Evolutionary conservation across 805 yeast genomes (phyloP), one percentile per base, ranked within the genome.

Genomic region (Metschnikowia lochheadii): DNA sequence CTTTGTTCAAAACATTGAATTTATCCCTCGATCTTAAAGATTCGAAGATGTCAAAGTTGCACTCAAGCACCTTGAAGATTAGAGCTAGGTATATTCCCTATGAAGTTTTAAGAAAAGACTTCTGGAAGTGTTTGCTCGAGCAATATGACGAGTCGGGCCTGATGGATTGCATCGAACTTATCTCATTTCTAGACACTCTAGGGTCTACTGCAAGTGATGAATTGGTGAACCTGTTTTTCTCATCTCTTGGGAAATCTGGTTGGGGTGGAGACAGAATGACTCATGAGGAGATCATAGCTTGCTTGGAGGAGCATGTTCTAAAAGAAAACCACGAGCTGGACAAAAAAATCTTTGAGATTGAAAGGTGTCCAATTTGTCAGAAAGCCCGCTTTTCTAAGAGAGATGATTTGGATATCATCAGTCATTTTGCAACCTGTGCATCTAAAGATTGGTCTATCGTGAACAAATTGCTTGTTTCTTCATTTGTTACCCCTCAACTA

Each of bases 361-460:
- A 82, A 52, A 77, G 77, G 49, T 94, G 98, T 63, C 98, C 98
- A 0, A 74, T 86, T 10, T 94, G 98, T 67, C 75, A 77, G 46
- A 78, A 79, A 56, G 81, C 85, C 17, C 69, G 85, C 40, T 72
- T 83, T 26, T 67, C 74, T 4, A 75, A 76, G 47, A 73, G 76
- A 49, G 76, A 78, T 49, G 84, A 84, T 59, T 62, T 78, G 38
- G 95, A 89, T 57, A 80, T 88, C 48, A 80, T 89, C n/a, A 82
- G 88, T 1, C 99, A 92, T 69, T 78, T 91, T 48, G 92, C 96
- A 0, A 81, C 89, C 1, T 94, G 99, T 67, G 83, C 89, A 0
- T 81, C 86, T 29, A 83, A 84, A 52, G 88, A 85, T 51, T 84
- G 90, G 87, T 79, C 85, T 44, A 75, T 81, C 32, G 85, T 83